Evolutionary conservation across 2,329 filamentous ascomycete genomes (phyloP).

Genomic region (Microsporum audouinii): DNA sequence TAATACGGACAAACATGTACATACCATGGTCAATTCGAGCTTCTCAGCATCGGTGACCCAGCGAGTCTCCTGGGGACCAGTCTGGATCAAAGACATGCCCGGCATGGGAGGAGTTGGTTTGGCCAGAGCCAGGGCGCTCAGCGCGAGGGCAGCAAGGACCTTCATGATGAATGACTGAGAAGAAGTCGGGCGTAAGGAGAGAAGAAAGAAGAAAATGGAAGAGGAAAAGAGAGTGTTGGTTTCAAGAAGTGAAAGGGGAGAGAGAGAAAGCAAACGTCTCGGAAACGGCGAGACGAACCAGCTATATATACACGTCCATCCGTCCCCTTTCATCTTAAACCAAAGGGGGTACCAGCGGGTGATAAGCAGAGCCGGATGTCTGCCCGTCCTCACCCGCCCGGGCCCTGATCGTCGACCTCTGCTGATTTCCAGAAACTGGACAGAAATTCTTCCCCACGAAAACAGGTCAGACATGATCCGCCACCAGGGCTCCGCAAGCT

Average conservation of each 20-base stretch:
- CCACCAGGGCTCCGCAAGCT: too few species aligned
- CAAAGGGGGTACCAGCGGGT: slow-evolving; percentile 1
- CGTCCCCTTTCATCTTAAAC: background rate
- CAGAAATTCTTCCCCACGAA: background rate
- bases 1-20: background rate
- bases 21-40: slow-evolving; percentile 74
- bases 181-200: background rate
- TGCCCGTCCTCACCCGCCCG: background rate
- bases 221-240: background rate
- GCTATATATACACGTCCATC: background rate
- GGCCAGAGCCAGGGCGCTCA: slow-evolving; percentile 19
- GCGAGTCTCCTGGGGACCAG: slow-evolving; percentile 64
- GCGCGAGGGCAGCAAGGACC: slow-evolving; percentile 24
- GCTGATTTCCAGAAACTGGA: background rate
- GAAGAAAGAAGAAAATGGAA: background rate
- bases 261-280: background rate
- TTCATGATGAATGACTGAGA: slow-evolving; percentile 24
- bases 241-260: background rate
- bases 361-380: background rate
- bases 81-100: slow-evolving; percentile 59
- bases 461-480: background rate
- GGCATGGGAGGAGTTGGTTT: slow-evolving; percentile 20
- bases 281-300: background rate
- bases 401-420: background rate
- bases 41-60: slow-evolving; percentile 94